Conservation (phyloP, 192 early-diverging fungal species). For the Jimgerdemannia lactiflua region DNA sequence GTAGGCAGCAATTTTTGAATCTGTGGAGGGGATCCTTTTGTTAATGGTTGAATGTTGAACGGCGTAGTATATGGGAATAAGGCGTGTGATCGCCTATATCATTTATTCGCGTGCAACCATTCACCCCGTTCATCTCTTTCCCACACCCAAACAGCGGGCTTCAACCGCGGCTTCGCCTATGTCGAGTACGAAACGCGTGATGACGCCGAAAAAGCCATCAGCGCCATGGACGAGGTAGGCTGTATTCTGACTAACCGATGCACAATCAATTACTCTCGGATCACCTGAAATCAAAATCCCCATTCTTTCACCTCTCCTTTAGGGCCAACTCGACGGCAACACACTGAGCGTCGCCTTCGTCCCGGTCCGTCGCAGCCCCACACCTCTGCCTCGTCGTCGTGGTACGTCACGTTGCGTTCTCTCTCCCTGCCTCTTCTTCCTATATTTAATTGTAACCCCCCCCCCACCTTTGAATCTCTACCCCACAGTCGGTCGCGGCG, state of each 20-base stretch:
- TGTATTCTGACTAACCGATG: too few species aligned
- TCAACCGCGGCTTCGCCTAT: slow-evolving; percentile 38
- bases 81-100: too few species aligned
- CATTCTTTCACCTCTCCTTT: background rate
- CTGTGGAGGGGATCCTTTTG: too few species aligned
- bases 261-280: too few species aligned
- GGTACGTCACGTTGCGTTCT: background rate
- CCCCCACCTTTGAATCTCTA: background rate
- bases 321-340: slow-evolving; percentile 44
- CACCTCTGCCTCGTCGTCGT: slow-evolving; percentile 14
- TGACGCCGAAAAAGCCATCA: slow-evolving; percentile 41
- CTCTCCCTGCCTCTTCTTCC: too few species aligned
- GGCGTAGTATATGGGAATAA: too few species aligned
- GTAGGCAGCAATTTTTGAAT: slow-evolving; percentile 14
- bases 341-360: slow-evolving; percentile 21
- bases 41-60: too few species aligned
- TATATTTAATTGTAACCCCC: too few species aligned
- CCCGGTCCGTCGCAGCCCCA: slow-evolving; percentile 24
- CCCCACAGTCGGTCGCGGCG: background rate
- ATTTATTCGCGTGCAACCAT: too few species aligned
- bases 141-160: slow-evolving; percentile 18
- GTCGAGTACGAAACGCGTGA: slow-evolving; percentile 34
- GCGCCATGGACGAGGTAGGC: slow-evolving; percentile 43
- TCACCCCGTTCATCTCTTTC: background rate
- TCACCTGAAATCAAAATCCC: background rate